Base-by-base conservation (phyloP, 1,284 basidiomycete species). In the Exobasidium rhododendri region DNA sequence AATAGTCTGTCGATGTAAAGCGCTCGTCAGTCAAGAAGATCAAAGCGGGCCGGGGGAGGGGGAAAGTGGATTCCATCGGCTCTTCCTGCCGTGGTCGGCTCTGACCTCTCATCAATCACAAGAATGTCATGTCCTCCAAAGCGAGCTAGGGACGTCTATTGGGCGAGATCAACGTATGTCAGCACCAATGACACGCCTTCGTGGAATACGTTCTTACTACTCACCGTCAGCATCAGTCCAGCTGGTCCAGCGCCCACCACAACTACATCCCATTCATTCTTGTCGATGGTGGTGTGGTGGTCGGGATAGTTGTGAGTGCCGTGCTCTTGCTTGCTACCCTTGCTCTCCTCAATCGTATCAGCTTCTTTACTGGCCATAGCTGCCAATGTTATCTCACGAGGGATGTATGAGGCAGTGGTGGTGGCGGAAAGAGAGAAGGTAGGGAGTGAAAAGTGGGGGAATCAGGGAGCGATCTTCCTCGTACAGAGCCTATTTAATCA, bases 11-110 rank as follows among this genome's bases (percentile, higher is more conserved):
- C 35, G 35, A 40, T 7, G 17, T 17, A 40, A 40, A 40, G 17
- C n/a, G n/a, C n/a, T n/a, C 6, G 58, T 7, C 22, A 51, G 49
- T 20, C 11, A 20, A 11, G 22, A 11, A 26, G 49, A 10, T 13
- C 49, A 26, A 13, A 29, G n/a, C n/a, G n/a, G 20, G 22, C 35
- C 49, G 35, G 10, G 49, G 13, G 14, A 24, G 22, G 20, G 14
- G 49, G 22, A 29, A 11, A 51, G 67, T 81, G 81, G 24, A 82
- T 74, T 29, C 81, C 81, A 59, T 82, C 81, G 13, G 81, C 81
- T 32, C 81, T 65, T 2, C 81, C 81, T 2, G 80, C 80, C 24
- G 73, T 74, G 3, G 81, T 82, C 14, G 80, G 78, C 47, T 76
- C 73, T 10, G 81, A 73, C 13, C 81, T 75, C 66, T 81, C 77